Percentiles rank a stretch among this genome's conserved stretches.
phyloP scores from a whole-genome alignment of 129 eudicot genomes.

The Pittosporum tobira region DNA sequence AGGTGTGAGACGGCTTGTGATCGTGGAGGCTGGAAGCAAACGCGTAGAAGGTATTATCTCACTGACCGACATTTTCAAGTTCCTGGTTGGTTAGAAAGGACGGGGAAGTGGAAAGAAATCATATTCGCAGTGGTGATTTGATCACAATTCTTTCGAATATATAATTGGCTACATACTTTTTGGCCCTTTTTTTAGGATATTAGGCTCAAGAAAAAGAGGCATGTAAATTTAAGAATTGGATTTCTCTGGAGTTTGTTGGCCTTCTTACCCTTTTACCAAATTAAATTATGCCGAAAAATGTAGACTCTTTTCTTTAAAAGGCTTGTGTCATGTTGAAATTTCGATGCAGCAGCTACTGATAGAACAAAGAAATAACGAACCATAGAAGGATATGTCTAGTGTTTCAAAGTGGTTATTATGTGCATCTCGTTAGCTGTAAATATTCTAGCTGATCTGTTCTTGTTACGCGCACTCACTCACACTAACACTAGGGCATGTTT shows the following conservation, averaged over 20 bases:
- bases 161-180: background rate
- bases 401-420: too few species aligned
- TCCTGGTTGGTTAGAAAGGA: conserved; percentile 36
- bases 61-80: conserved; percentile 45
- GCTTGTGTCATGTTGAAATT: background rate
- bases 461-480: too few species aligned
- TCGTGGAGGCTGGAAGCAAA: conserved; percentile 73
- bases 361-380: too few species aligned
- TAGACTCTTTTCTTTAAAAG: background rate
- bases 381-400: too few species aligned
- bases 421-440: too few species aligned
- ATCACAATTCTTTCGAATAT: conserved; percentile 14
- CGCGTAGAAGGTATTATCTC: conserved; percentile 57
- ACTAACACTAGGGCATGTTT: too few species aligned
- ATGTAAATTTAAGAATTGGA: conserved; percentile 21
- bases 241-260: background rate
- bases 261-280: background rate
- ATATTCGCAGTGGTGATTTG: background rate
- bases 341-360: background rate
- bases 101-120: background rate
- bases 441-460: too few species aligned
- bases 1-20: conserved; percentile 56
- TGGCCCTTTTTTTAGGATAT: conserved; percentile 9
- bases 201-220: conserved; percentile 18
- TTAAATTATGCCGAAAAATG: background rate